These are phyloP conservation scores for Amaranthus palmeri DNA, from an alignment of 148 eudicot species.

Conservation along the genomic window DNA sequence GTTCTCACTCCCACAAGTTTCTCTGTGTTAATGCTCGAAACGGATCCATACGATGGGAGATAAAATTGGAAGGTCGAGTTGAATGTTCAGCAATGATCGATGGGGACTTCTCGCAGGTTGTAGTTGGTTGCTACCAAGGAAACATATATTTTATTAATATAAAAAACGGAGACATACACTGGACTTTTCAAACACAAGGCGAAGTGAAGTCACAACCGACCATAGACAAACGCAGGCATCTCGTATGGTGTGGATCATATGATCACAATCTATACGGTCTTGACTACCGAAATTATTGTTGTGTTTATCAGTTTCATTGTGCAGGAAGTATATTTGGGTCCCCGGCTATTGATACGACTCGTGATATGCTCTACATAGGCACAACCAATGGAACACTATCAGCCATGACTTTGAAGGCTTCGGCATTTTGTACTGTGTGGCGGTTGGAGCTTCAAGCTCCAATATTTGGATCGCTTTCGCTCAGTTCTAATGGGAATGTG, in stretches of 20 bases:
- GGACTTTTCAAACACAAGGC: conserved; percentile 78
- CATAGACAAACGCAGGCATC: conserved; percentile 58
- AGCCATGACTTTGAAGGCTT: conserved; percentile 50
- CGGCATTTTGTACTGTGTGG: conserved; percentile 53
- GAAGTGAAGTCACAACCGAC: conserved; percentile 86
- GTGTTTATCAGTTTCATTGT: conserved; percentile 57
- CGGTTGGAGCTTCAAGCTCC: conserved; percentile 65
- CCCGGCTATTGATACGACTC: conserved; percentile 64
- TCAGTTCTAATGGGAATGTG: conserved; percentile 51
- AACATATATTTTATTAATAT: conserved; percentile 74
- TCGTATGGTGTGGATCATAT: conserved; percentile 95
- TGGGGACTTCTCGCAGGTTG: conserved; percentile 73
- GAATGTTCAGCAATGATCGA: conserved; percentile 76
- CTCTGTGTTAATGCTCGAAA: conserved; percentile 67
- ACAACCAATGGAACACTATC: conserved; percentile 74
- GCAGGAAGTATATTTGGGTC: conserved; percentile 84
- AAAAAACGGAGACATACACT: conserved; percentile 47
- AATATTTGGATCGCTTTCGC: conserved; percentile 70
- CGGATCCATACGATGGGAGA: conserved; percentile 67
- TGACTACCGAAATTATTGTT: conserved; percentile 59
- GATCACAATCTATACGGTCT: conserved; percentile 80
- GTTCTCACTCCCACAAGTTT: conserved; percentile 80
- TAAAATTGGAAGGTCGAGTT: conserved; percentile 58
- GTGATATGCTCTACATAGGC: conserved; percentile 53
- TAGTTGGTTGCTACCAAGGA: conserved; percentile 87